phyloP scores from a whole-genome alignment of 257 asterid genomes.

The Nicotiana obtusifolia region DNA sequence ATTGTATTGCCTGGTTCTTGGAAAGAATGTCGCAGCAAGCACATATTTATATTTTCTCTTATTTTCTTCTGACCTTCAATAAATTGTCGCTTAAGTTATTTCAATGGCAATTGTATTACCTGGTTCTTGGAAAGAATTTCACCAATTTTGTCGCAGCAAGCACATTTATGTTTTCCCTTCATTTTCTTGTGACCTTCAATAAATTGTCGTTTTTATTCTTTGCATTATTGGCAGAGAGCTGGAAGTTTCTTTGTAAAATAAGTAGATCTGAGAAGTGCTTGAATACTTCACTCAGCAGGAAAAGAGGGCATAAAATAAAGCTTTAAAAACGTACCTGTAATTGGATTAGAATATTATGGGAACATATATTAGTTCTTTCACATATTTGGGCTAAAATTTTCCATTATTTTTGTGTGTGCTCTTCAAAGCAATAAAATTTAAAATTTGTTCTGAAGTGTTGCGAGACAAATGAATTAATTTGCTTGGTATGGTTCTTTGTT shows the following conservation, averaged over 20 bases:
- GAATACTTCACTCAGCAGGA: not conserved
- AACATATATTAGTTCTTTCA: not conserved
- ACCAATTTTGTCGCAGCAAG: not conserved
- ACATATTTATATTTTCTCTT: not conserved
- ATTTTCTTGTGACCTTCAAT: not conserved
- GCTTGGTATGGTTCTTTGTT: not conserved
- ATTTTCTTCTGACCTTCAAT: not conserved
- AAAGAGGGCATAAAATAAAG: not conserved
- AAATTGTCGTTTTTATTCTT: not conserved
- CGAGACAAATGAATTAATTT: not conserved
- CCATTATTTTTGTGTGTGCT: not conserved
- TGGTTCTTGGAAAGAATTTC: not conserved
- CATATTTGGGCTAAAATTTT: not conserved
- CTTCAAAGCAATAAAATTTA: not conserved
- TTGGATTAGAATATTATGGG: not conserved
- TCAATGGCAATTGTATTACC: not conserved
- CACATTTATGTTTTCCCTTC: not conserved
- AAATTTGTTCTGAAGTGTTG: not conserved
- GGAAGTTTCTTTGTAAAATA: not conserved
- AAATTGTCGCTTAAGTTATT: not conserved
- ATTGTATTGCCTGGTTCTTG: not conserved
- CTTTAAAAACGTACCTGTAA: not conserved
- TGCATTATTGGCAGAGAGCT: not conserved
- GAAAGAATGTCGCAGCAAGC: not conserved
- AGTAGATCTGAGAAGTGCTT: not conserved